Conservation (phyloP, 202 grass and related monocot species). For the Schoenoplectus triqueter region DNA sequence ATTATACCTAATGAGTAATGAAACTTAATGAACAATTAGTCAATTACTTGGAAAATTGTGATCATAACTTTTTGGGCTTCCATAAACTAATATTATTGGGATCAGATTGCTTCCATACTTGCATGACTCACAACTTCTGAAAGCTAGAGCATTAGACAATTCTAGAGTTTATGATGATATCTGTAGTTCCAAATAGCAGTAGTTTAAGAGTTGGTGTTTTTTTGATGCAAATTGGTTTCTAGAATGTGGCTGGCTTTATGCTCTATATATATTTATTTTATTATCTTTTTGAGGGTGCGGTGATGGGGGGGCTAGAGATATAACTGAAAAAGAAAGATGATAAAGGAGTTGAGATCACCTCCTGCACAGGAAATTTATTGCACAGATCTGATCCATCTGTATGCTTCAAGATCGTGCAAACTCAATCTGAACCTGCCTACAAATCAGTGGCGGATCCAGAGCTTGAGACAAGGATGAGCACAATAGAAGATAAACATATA, state of each 20-base stretch:
- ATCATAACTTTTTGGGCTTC: background rate
- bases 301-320: background rate
- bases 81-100: background rate
- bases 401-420: background rate
- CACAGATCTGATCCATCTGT: background rate
- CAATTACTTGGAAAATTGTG: background rate
- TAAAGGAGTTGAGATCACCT: background rate
- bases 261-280: background rate
- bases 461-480: too few relatives aligned
- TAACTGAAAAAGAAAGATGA: background rate
- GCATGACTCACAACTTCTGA: background rate
- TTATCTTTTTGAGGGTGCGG: background rate
- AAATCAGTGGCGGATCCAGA: too few relatives aligned
- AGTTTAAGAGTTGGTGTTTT: too few relatives aligned
- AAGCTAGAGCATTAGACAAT: background rate
- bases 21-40: background rate
- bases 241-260: background rate
- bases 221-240: conserved; percentile 1
- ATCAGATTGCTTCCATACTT: conserved; percentile 1
- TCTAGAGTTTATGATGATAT: conserved; percentile 19
- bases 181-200: background rate
- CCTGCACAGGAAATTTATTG: background rate
- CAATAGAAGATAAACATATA: too few relatives aligned
- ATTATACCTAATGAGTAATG: background rate
- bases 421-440: background rate